Conservation (phyloP, 805 yeast genomes). For the Cyberlindnera amylophila region DNA sequence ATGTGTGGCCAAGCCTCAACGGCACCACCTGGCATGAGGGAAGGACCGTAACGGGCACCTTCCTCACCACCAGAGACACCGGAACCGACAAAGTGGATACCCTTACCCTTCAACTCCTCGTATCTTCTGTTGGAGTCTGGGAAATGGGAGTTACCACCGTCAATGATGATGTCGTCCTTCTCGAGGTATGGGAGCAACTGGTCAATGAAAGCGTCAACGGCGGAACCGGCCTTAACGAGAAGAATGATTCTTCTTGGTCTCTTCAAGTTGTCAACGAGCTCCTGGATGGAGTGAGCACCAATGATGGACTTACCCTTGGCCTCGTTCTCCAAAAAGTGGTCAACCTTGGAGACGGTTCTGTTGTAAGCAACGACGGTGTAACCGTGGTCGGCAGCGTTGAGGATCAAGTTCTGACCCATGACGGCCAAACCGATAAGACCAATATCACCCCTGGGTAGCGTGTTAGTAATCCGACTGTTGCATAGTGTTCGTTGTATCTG, state of each 20-base stretch:
- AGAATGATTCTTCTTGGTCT: slow-evolving; percentile 94
- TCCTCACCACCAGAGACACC: slow-evolving; percentile 99
- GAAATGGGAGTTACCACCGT: slow-evolving; percentile 99
- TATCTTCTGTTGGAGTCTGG: slow-evolving; percentile 97
- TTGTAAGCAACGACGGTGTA: slow-evolving; percentile 97
- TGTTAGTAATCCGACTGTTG: slow-evolving; percentile 18
- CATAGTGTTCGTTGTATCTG: slow-evolving; percentile 7
- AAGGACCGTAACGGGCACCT: slow-evolving; percentile 99
- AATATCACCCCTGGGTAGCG: slow-evolving; percentile 71
- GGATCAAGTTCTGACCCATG: slow-evolving; percentile 97
- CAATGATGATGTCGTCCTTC: slow-evolving; percentile 96
- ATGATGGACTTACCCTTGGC: slow-evolving; percentile 96
- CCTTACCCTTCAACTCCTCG: slow-evolving; percentile 82
- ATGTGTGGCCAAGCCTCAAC: slow-evolving; percentile 98
- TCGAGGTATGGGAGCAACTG: slow-evolving; percentile 89
- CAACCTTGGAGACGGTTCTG: slow-evolving; percentile 96
- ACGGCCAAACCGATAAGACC: slow-evolving; percentile 99
- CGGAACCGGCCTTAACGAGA: slow-evolving; percentile 93
- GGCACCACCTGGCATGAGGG: slow-evolving; percentile 99
- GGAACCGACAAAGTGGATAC: slow-evolving; percentile 90
- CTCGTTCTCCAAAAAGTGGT: slow-evolving; percentile 86
- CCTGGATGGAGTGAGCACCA: slow-evolving; percentile 92
- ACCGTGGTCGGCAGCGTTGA: slow-evolving; percentile 98
- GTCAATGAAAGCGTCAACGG: slow-evolving; percentile 88
- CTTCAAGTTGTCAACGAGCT: slow-evolving; percentile 83